Evolutionary conservation across 441 rosid genomes (phyloP).

Genomic region (Bocquillonia castaneifolia): DNA sequence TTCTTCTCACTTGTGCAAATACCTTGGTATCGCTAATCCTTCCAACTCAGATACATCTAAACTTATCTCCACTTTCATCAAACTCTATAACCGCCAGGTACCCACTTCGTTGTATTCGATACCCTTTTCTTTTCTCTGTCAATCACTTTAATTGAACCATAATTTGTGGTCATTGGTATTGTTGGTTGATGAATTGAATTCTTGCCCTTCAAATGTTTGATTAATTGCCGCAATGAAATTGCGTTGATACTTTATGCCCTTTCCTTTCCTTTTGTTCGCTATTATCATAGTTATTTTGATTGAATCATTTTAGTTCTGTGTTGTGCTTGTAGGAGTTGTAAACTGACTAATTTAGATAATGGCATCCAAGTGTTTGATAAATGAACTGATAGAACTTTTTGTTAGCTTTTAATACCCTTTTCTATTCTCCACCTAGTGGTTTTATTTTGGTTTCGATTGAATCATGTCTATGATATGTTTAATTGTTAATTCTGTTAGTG

Average conservation of each 20-base stretch:
- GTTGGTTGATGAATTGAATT: background rate
- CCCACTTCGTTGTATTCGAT: background rate
- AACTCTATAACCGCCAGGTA: slow-evolving; percentile 49
- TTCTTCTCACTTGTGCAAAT: slow-evolving; percentile 39
- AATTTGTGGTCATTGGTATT: too few species aligned
- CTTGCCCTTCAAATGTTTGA: background rate
- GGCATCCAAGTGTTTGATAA: slow-evolving; percentile 25
- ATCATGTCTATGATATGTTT: too few species aligned
- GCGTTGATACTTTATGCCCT: background rate
- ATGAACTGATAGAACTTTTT: slow-evolving; percentile 3
- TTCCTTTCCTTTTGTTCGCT: too few species aligned
- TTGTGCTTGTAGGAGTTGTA: background rate
- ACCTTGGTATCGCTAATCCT: slow-evolving; percentile 37
- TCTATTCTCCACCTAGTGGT: too few species aligned
- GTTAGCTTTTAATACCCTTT: background rate
- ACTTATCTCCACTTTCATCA: slow-evolving; percentile 44
- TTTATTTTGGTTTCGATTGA: too few species aligned
- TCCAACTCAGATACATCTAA: slow-evolving; percentile 33
- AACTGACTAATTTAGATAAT: background rate
- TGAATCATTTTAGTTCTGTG: background rate
- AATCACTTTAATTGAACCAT: background rate
- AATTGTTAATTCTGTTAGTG: background rate
- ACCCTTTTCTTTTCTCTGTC: background rate
- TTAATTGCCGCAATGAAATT: background rate
- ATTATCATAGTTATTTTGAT: background rate